phyloP scores from a whole-genome alignment of 768 basidiomycete genomes.

The Mycena indigotica region DNA sequence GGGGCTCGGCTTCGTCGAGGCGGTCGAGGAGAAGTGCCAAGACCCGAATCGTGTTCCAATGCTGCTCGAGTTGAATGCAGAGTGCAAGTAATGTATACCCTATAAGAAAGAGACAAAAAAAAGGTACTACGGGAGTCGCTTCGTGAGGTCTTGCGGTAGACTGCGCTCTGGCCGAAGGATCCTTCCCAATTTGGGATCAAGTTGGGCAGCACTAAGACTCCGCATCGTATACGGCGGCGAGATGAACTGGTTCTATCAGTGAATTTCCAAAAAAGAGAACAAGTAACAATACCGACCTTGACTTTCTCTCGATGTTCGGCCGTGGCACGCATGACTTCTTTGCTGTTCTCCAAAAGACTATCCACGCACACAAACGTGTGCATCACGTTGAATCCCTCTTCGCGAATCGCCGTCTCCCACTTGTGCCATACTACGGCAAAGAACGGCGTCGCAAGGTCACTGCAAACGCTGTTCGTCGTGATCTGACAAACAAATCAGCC shows the following conservation, averaged over 20 bases:
- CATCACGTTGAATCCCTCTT: slow-evolving; percentile 22
- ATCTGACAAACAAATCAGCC: too few relatives aligned
- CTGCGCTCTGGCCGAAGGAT: slow-evolving; percentile 10
- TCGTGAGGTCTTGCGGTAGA: not conserved
- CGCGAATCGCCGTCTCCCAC: slow-evolving; percentile 14
- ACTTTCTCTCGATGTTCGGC: slow-evolving; percentile 8
- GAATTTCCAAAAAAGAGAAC: not conserved
- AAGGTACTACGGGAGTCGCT: not conserved
- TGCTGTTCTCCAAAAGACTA: slow-evolving; percentile 11
- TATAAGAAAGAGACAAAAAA: not conserved
- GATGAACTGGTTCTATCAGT: slow-evolving; percentile 6
- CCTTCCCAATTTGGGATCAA: slow-evolving; percentile 22
- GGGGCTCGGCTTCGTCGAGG: slow-evolving; percentile 23
- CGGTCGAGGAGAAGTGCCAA: slow-evolving; percentile 3
- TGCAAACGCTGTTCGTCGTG: slow-evolving; percentile 7
- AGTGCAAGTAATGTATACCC: not conserved
- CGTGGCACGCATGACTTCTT: not conserved
- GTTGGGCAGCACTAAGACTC: slow-evolving; percentile 5
- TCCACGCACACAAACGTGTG: slow-evolving; percentile 18
- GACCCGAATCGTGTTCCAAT: slow-evolving; percentile 12
- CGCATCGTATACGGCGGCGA: slow-evolving; percentile 18
- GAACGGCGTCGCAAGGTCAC: slow-evolving; percentile 7
- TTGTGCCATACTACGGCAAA: slow-evolving; percentile 19
- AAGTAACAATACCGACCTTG: slow-evolving; percentile 4
- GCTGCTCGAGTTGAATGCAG: slow-evolving; percentile 10